Evolutionary conservation across 2,329 filamentous ascomycete genomes (phyloP).

Genomic region (Davidsoniella australis): DNA sequence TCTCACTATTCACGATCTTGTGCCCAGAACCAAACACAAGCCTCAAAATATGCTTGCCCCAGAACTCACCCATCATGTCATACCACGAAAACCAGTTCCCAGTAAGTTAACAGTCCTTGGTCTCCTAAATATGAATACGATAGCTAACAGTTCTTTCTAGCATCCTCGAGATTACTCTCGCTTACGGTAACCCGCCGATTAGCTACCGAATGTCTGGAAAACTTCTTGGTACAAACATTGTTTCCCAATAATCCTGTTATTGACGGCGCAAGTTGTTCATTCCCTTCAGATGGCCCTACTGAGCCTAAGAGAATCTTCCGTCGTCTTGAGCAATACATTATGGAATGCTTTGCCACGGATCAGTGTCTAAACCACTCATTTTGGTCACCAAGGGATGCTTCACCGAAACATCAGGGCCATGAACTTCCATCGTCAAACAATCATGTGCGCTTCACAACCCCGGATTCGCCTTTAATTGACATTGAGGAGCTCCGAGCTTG

Average conservation of each 20-base stretch:
- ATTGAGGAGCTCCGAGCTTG: constrained; percentile 57
- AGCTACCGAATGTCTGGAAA: neutral
- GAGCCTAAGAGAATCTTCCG: constrained; percentile 42
- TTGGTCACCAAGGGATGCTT: constrained; percentile 21
- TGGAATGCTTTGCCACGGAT: constrained; percentile 48
- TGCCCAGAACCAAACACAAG: too few relatives aligned
- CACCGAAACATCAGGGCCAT: neutral
- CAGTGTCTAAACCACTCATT: constrained; percentile 67
- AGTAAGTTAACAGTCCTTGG: too few relatives aligned
- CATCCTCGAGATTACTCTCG: neutral
- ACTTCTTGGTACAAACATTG: neutral
- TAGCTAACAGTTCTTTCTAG: too few relatives aligned
- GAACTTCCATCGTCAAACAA: neutral
- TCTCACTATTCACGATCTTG: constrained; percentile 59
- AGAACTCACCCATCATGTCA: constrained; percentile 22
- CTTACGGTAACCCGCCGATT: neutral
- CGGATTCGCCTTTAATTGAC: constrained; percentile 52
- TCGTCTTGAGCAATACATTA: constrained; percentile 61
- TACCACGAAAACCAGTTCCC: constrained; percentile 13
- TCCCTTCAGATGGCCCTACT: neutral
- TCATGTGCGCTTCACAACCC: constrained; percentile 22
- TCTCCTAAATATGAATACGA: too few relatives aligned
- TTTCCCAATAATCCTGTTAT: neutral
- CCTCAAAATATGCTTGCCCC: too few relatives aligned
- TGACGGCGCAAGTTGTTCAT: too few relatives aligned